Base-by-base conservation (phyloP, 2,329 filamentous ascomycete species). In the Ascosphaera apis region DNA sequence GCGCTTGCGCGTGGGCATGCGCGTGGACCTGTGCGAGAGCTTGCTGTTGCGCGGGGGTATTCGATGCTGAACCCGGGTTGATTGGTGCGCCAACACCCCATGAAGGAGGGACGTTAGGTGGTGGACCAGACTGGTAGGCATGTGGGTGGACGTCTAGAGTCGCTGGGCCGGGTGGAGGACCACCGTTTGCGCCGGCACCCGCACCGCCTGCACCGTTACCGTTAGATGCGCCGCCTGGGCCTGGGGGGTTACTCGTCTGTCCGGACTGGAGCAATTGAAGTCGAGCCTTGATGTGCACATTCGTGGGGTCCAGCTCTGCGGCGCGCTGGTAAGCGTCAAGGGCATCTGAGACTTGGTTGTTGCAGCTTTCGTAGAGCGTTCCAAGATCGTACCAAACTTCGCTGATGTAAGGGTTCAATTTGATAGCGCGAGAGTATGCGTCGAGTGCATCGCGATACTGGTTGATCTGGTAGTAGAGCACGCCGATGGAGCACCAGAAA, bases 341-440 rank as follows among this genome's bases (percentile, higher is more conserved):
- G 1, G 88, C 88, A 62, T 98, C 88, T 36, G 75, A 81, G 39
- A 91, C 92, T 58, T 98, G 88, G 59, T 95, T 95, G 65, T 98
- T 95, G 58, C 88, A 98, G 17, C 83, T 92, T 55, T 98, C 88
- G 51, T 98, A 98, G 77, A 98, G 52, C 47, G 88, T 98, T 42
- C 88, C 88, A 28, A 98, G 64, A 55, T 98, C 88, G 56, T 95
- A 98, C 88, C 88, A 98, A 36, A 98, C 88, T 56, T 98, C 88
- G 2, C 84, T 93, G 44, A 98, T 95, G 62, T 91, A 93, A 3
- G 88, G 88, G 53, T 95, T 98, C 47, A 98, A 60, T 38, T 88
- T 77, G 48, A 95, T 98, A 33, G 88, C 88, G 41, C 88, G 79
- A 41, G 84, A 93, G 58, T 95, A 98, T 28, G 88, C 88, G 61